phyloP scores from a whole-genome alignment of 805 yeast genomes.

The Hyphopichia homilentoma region DNA sequence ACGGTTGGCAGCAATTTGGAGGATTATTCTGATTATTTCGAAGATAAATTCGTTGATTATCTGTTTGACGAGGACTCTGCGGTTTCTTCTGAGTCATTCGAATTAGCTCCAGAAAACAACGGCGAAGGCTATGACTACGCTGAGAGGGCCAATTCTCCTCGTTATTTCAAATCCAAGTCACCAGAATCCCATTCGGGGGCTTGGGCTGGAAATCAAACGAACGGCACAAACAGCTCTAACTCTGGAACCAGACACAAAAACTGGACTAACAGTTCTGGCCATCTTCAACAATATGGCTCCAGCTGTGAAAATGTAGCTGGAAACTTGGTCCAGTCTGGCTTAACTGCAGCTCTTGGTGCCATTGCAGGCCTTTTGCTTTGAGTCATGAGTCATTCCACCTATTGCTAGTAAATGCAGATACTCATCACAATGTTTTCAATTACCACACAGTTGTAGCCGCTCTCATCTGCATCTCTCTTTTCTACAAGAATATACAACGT shows the following conservation, averaged over 20 bases:
- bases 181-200: no score
- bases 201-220: no score
- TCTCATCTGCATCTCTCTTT: no score
- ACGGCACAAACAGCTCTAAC: no score
- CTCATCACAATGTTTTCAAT: background rate
- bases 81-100: background rate
- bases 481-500: no score
- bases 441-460: no score
- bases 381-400: background rate
- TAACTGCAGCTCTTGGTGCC: conserved; percentile 4
- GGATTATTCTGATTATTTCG: background rate
- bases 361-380: conserved; percentile 5
- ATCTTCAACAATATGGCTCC: background rate
- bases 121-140: background rate
- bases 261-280: background rate
- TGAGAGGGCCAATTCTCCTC: background rate
- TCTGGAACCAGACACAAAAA: background rate
- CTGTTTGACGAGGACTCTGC: conserved; percentile 1
- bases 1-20: background rate
- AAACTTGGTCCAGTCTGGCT: background rate
- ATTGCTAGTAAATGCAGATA: background rate
- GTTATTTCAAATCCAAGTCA: background rate
- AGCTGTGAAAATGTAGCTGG: conserved; percentile 1
- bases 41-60: background rate
- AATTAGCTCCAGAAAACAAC: conserved; percentile 7